Base-by-base conservation (phyloP, 345 rosid genomes). In the Citrus cavaleriei region DNA sequence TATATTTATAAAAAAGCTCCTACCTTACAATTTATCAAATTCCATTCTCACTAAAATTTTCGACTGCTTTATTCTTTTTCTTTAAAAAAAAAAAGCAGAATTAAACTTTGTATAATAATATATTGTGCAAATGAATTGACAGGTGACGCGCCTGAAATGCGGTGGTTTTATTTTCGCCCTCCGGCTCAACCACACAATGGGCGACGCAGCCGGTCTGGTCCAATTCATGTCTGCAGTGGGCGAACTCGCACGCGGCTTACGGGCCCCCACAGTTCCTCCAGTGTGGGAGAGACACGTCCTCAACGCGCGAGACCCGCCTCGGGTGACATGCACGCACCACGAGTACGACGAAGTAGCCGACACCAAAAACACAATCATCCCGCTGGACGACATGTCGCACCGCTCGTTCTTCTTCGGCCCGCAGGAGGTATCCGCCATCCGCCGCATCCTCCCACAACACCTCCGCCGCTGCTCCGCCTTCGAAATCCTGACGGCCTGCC, bases 351-450 rank as follows among this genome's bases (percentile, higher is more conserved):
- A 75, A n/a, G 81, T 87, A 2, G 75, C 62, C 54, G 87, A 62
- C 54, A 76, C 77, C 12, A 79, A 77, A 4, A 79, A 82, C 75
- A 58, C 80, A 18, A 76, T 81, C 32, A 76, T 84, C 42, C 77
- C 77, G 0, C 72, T 64, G 21, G 80, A 77, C 7, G 77, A 74
- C 70, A 80, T 87, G 81, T 80, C 68, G 24, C 86, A 72, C 25
- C 88, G 87, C 21, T 89, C 91, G 22, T 91, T 91, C 86, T 89
- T 89, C 76, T 85, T 91, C 28, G 89, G 90, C 1, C 27, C 82
- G 0, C 32, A 58, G 0, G 89, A 91, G 51, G 14, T 91, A 22
- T 30, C 89, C 1, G 83, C 85, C 13, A 72, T 91, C 57, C 81
- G 90, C 10, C 65, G 54, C 14, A 78, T 72, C 32, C 63, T 91